phyloP scores from a whole-genome alignment of 371 early-diverging fungal species.

The Rhizopus arrhizus region DNA sequence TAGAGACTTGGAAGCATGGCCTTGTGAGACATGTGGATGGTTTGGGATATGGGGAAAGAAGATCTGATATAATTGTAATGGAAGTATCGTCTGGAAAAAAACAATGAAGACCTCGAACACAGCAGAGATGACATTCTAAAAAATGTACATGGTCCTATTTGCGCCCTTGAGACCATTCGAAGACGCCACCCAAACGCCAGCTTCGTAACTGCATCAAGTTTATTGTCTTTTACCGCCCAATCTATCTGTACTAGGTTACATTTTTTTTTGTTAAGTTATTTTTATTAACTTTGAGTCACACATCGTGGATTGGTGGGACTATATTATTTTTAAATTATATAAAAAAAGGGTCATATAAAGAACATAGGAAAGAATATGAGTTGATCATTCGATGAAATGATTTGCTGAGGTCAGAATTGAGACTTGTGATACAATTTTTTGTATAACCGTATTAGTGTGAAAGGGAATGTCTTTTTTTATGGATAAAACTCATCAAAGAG shows the following conservation, averaged over 20 bases:
- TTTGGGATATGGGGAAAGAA: slow-evolving; percentile 10
- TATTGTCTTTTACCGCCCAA: slow-evolving; percentile 12
- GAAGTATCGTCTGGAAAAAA: slow-evolving; percentile 15
- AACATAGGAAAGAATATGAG: too few species aligned
- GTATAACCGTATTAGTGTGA: too few species aligned
- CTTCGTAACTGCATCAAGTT: slow-evolving; percentile 10
- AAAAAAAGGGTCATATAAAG: too few species aligned
- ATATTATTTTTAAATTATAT: too few species aligned
- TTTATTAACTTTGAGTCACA: too few species aligned
- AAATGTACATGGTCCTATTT: slow-evolving; percentile 19
- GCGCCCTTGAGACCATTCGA: slow-evolving; percentile 16
- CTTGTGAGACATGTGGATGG: slow-evolving; percentile 17
- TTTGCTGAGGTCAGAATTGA: too few species aligned
- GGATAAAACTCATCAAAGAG: too few species aligned
- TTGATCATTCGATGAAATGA: too few species aligned
- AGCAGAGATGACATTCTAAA: slow-evolving; percentile 18
- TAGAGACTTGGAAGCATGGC: slow-evolving; percentile 20
- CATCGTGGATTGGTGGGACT: too few species aligned
- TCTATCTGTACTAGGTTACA: slow-evolving; percentile 18
- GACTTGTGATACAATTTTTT: too few species aligned
- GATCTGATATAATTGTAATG: slow-evolving; percentile 14
- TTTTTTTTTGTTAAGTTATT: too few species aligned
- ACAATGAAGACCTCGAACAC: slow-evolving; percentile 16
- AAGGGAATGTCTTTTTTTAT: too few species aligned
- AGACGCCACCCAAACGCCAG: slow-evolving; percentile 19